Evolutionary conservation across 2,329 filamentous ascomycete species (phyloP), one percentile per base, ranked within the genome.

Genomic region (Teratosphaeria nubilosa): DNA sequence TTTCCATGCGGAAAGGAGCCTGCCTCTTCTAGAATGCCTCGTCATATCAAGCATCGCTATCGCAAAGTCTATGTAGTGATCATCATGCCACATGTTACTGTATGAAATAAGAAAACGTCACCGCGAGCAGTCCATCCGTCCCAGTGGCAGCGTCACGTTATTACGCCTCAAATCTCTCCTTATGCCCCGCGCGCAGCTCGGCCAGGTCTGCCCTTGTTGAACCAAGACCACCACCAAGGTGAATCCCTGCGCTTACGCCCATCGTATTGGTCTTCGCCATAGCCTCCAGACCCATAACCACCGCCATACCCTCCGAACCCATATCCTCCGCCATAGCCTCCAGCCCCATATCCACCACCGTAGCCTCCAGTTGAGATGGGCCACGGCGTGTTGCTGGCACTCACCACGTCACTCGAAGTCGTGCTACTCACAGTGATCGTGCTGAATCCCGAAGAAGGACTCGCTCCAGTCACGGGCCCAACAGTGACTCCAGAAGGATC

Each of bases 301-400:
- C n/a, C 14, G 16, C 14, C 41, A n/a, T 30, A 30, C 27, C 27
- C 27, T 30, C 41, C 41, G 9, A 14, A 48, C 7, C 41, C 41
- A 48, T n/a, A 48, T 20, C 41, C 41, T 20, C 41, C 5, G 4
- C 60, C 51, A 16, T 37, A 37, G 34, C 34, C 34, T 37, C 34
- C 34, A 37, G 34, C 6, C 4, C 34, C 34, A 20, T 9, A 48
- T 3, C 41, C 41, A 20, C 41, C 5, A 6, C 60, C 52, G 14
- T 55, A 58, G 11, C 56, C 58, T 24, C 58, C 55, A 37, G 56
- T 51, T 16, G 58, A 56, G 7, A 58, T 41, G 5, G 59, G 53
- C 25, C 56, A 61, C 5, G 61, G 59, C 41, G 59, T 62, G 51
- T 62, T 60, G 5, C 56, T 60, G 22, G 59, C 45, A 22, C 37